These are phyloP conservation scores for Xylaria hypoxylon DNA, from an alignment of 2,329 filamentous ascomycete genomes.

Conservation along the genomic window DNA sequence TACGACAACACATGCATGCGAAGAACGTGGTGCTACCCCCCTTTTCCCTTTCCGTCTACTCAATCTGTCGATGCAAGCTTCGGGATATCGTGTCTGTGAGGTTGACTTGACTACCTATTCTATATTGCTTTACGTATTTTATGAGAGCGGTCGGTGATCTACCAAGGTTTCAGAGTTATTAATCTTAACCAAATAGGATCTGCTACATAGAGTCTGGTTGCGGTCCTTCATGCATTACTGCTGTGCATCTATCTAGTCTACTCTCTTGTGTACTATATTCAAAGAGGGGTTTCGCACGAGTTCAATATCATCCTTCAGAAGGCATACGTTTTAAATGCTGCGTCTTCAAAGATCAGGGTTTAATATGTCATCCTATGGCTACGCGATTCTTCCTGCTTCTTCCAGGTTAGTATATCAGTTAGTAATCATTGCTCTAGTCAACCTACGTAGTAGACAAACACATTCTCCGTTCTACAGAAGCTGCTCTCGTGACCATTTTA, in stretches of 20 bases:
- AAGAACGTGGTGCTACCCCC: conserved; percentile 22
- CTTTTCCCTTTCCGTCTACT: neutral
- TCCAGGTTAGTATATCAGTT: neutral
- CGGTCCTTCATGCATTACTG: neutral
- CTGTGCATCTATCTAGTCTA: neutral
- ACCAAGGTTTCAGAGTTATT: conserved; percentile 27
- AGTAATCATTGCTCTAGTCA: neutral
- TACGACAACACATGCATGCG: conserved; percentile 37
- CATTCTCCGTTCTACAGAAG: neutral
- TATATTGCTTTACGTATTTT: no score
- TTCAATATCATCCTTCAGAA: neutral
- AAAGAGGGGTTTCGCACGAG: neutral
- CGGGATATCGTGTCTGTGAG: conserved; percentile 27
- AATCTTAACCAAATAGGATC: neutral
- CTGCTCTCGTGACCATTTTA: neutral
- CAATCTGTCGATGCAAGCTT: conserved; percentile 12
- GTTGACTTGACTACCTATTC: neutral
- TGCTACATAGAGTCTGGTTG: neutral
- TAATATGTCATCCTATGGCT: neutral
- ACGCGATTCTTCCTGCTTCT: neutral
- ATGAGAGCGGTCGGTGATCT: conserved; percentile 8
- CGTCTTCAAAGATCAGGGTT: neutral
- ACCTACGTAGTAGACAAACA: neutral
- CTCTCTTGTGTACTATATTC: neutral
- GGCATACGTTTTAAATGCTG: neutral